phyloP scores from a whole-genome alignment of 2,329 filamentous ascomycete species.

The Fusarium coicis region DNA sequence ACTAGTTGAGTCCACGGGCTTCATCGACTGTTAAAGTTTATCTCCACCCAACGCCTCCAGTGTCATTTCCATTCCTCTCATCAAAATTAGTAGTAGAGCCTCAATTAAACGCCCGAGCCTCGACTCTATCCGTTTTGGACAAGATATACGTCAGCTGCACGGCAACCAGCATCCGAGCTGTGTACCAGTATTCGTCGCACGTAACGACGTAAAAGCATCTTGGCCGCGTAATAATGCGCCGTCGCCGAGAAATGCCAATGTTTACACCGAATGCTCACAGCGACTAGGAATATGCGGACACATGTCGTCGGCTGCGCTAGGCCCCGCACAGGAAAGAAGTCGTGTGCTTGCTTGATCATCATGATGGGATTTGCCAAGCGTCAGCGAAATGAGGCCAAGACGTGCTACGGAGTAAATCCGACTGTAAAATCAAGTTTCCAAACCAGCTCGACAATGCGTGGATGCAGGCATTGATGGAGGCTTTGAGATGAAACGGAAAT shows the following conservation, averaged over 20 bases:
- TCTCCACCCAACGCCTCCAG: background rate
- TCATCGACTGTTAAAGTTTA: background rate
- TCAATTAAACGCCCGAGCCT: background rate
- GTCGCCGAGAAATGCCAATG: slow-evolving; percentile 26
- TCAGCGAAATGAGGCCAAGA: slow-evolving; percentile 34
- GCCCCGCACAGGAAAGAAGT: slow-evolving; percentile 15
- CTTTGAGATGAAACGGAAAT: background rate
- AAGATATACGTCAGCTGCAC: slow-evolving; percentile 16
- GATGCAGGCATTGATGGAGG: background rate
- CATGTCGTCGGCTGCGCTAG: slow-evolving; percentile 20
- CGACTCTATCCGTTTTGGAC: slow-evolving; percentile 15
- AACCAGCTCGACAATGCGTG: background rate
- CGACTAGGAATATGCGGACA: slow-evolving; percentile 9
- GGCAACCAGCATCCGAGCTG: slow-evolving; percentile 21
- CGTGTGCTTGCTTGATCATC: slow-evolving; percentile 24
- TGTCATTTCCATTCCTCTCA: slow-evolving; percentile 2
- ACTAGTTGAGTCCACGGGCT: background rate
- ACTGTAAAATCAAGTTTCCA: slow-evolving; percentile 13
- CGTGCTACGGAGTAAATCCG: background rate
- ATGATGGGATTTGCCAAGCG: slow-evolving; percentile 17
- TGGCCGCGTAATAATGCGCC: slow-evolving; percentile 22
- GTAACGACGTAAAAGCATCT: slow-evolving; percentile 6
- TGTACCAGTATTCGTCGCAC: slow-evolving; percentile 1
- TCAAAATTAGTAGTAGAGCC: background rate
- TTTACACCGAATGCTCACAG: background rate